phyloP scores from a whole-genome alignment of 208 protist genomes.

The Trypanosoma brucei region DNA sequence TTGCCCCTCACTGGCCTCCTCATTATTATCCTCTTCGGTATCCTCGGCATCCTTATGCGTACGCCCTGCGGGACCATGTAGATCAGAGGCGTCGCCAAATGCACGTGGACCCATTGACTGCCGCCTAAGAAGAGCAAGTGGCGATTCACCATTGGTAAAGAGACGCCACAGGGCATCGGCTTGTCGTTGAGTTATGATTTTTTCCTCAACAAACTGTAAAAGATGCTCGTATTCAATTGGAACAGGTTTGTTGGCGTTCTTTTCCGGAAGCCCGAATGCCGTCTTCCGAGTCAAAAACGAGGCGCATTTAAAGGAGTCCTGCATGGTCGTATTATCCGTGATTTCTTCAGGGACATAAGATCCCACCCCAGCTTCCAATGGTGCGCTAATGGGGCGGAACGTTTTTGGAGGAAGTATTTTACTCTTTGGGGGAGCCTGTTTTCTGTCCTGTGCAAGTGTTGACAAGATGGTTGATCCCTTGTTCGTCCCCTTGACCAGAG shows the following conservation, averaged over 20 bases:
- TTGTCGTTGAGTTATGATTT: constrained; percentile 73
- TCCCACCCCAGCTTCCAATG: constrained; percentile 17
- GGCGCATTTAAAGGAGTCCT: constrained; percentile 66
- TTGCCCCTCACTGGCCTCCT: constrained; percentile 1
- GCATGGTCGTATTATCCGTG: constrained; percentile 14
- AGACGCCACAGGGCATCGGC: constrained; percentile 74
- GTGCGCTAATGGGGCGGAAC: constrained; percentile 71
- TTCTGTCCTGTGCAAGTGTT: constrained; percentile 19
- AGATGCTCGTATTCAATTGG: constrained; percentile 72
- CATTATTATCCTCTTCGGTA: not conserved
- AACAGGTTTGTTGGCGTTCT: constrained; percentile 37
- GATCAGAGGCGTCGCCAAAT: not conserved
- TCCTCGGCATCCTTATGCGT: not conserved
- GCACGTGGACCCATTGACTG: not conserved
- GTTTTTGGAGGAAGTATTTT: constrained; percentile 48
- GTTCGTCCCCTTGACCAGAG: not conserved
- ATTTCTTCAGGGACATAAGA: constrained; percentile 5
- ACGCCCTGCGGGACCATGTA: no score
- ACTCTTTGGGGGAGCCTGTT: constrained; percentile 52
- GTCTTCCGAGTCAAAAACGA: constrained; percentile 56
- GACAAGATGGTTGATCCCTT: constrained; percentile 5
- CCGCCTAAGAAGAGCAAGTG: constrained; percentile 15
- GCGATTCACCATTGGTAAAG: constrained; percentile 32
- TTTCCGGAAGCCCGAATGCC: constrained; percentile 39
- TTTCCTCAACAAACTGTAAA: constrained; percentile 66